Conservation (phyloP, 2,329 filamentous ascomycete species). For the Dothistroma septosporum region DNA sequence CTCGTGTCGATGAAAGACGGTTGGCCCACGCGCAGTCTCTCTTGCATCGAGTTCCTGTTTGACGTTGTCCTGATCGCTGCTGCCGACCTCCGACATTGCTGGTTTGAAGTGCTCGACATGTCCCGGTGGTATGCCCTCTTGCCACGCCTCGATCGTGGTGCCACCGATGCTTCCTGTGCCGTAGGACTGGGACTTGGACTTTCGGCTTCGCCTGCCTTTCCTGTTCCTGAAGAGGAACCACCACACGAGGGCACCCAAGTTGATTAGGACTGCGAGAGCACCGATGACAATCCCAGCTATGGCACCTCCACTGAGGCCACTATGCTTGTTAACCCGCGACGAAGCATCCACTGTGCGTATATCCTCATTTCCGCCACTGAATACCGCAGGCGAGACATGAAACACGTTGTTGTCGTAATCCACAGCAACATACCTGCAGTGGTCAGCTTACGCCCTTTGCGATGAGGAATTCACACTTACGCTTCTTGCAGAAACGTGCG, state of each 20-base stretch:
- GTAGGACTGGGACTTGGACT: not conserved
- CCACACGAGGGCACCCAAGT: conserved; percentile 4
- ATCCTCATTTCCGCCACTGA: not conserved
- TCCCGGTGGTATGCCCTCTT: conserved; percentile 1
- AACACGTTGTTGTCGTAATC: conserved; percentile 15
- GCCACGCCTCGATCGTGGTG: conserved; percentile 15
- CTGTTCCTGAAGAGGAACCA: conserved; percentile 13
- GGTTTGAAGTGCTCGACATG: conserved; percentile 17
- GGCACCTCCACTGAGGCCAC: conserved; percentile 10
- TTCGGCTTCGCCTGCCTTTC: conserved; percentile 3
- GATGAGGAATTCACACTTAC: conserved; percentile 12
- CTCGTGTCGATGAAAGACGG: conserved; percentile 14
- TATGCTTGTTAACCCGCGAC: not conserved
- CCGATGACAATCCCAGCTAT: conserved; percentile 19
- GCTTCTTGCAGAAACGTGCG: conserved; percentile 32
- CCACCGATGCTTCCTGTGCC: conserved; percentile 15
- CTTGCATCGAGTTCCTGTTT: conserved; percentile 21
- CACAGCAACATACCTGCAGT: conserved; percentile 9
- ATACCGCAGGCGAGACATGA: conserved; percentile 5
- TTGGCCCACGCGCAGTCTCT: conserved; percentile 8
- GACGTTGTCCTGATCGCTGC: conserved; percentile 10
- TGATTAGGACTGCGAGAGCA: conserved; percentile 1
- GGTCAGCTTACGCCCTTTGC: not conserved
- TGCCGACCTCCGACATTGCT: not conserved
- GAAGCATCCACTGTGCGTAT: not conserved